A percentile compares a stretch with the other conserved stretches of the same genome.
Evolutionary conservation across 2,329 filamentous ascomycete species (phyloP).

Genomic region (Pestalotiopsis sp.): DNA sequence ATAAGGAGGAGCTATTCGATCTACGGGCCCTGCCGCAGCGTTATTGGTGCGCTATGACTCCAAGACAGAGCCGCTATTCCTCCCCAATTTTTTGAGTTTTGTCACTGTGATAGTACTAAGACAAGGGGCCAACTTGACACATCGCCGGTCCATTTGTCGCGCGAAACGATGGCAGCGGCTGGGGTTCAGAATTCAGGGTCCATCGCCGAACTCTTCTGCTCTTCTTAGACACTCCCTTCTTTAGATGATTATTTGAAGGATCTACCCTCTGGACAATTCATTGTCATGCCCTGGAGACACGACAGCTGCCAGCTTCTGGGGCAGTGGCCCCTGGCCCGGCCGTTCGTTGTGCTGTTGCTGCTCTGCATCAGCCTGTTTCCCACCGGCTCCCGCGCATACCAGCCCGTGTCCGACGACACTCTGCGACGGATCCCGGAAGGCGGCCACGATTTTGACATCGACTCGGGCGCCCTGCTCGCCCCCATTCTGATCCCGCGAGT

Average conservation of each 20-base stretch:
- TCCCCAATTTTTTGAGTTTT: not conserved
- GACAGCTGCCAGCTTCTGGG: not conserved
- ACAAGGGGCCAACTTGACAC: not conserved
- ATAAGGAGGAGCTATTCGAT: not conserved
- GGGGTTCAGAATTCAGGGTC: not conserved
- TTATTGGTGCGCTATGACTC: not conserved
- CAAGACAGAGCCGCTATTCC: not conserved
- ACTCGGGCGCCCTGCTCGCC: constrained; percentile 74
- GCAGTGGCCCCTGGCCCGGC: constrained; percentile 1
- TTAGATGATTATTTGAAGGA: not conserved
- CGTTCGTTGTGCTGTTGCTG: constrained; percentile 9
- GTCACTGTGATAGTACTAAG: not conserved
- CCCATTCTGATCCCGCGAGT: constrained; percentile 89
- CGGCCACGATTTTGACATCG: constrained; percentile 76
- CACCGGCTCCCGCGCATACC: constrained; percentile 36
- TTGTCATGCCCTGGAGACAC: constrained; percentile 1
- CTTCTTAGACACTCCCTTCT: not conserved
- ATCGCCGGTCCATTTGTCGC: not conserved
- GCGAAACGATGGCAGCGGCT: not conserved
- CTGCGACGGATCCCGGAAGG: constrained; percentile 73
- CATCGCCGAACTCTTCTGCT: not conserved
- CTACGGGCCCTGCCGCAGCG: not conserved
- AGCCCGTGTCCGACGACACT: constrained; percentile 70
- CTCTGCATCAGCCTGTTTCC: constrained; percentile 27
- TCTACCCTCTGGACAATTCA: not conserved